A percentile compares a stretch with the other conserved stretches of the same genome.
Conservation (phyloP, 306 rosid genomes). For the Cucumis melo region DNA sequence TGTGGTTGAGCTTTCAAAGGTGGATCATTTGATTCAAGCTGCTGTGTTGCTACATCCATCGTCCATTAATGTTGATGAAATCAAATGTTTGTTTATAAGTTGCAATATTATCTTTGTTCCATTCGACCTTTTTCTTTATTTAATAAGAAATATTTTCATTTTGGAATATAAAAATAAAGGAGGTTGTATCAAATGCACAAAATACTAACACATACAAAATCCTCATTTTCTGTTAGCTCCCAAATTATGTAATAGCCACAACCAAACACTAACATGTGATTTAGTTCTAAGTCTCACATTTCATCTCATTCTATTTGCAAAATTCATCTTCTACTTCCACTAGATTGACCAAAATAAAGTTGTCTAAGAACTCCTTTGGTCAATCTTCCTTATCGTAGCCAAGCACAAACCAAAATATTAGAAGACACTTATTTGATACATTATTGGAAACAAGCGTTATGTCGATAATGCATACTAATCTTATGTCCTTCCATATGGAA, state of each 20-base stretch:
- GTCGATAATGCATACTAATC: not conserved
- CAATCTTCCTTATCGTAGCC: not conserved
- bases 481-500: not conserved
- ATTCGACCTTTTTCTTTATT: not conserved
- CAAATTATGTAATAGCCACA: not conserved
- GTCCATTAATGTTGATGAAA: slow-evolving; percentile 40
- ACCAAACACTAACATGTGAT: not conserved
- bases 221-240: not conserved
- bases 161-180: not conserved
- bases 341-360: not conserved
- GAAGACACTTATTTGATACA: not conserved
- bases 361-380: not conserved
- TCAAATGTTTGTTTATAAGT: slow-evolving; percentile 32
- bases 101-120: not conserved
- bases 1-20: slow-evolving; percentile 44
- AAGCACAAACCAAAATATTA: not conserved
- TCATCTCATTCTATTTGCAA: not conserved
- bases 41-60: slow-evolving; percentile 58
- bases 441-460: not conserved
- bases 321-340: not conserved
- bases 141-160: not conserved
- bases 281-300: not conserved
- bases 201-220: not conserved
- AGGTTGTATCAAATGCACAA: not conserved
- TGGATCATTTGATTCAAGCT: slow-evolving; percentile 25